Evolutionary conservation across 257 asterid species (phyloP).

Genomic region (Solanum tarijense): DNA sequence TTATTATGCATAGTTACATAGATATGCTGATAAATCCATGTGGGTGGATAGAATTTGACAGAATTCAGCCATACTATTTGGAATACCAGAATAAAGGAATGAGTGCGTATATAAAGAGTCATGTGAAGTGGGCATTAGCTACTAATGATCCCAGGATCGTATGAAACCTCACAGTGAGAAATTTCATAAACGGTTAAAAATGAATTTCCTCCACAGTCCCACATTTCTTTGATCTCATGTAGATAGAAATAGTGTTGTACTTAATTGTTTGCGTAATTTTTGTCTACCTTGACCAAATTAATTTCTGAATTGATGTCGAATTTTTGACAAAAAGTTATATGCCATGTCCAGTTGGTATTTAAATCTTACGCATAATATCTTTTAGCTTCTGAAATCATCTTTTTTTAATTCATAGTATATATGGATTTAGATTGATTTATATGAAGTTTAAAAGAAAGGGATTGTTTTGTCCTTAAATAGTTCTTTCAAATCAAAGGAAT

Average conservation of each 20-base stretch:
- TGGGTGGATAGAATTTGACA: neutral
- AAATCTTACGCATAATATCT: too few species aligned
- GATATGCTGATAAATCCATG: neutral
- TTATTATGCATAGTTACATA: neutral
- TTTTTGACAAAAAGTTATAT: too few species aligned
- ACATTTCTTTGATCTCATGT: neutral
- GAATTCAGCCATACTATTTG: neutral
- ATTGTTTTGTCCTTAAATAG: too few species aligned
- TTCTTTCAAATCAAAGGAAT: too few species aligned
- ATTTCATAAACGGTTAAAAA: neutral
- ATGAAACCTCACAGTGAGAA: neutral
- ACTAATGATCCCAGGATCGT: neutral
- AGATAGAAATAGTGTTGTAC: neutral
- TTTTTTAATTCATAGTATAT: too few species aligned
- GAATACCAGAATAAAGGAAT: neutral
- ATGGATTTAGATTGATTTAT: too few species aligned
- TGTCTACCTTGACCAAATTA: neutral
- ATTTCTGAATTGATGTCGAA: too few species aligned
- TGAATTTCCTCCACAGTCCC: neutral
- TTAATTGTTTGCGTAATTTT: neutral
- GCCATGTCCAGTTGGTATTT: neutral
- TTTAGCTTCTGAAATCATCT: too few species aligned
- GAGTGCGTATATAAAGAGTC: neutral
- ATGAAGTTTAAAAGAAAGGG: too few species aligned
- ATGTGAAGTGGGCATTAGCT: neutral